Percentiles rank a stretch among this genome's conserved stretches.
phyloP scores from a whole-genome alignment of 257 asterid genomes.

The Phtheirospermum japonicum region DNA sequence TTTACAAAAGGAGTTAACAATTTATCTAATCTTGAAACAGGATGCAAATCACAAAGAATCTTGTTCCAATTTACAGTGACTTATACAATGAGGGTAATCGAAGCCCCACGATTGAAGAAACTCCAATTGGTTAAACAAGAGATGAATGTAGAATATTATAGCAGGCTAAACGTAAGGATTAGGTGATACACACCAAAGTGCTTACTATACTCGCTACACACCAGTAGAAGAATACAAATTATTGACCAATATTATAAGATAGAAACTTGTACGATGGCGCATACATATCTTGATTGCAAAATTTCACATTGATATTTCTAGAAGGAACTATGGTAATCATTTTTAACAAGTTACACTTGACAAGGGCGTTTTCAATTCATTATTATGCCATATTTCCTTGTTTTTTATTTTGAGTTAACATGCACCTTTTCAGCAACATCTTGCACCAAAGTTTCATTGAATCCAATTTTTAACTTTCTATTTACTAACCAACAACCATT shows the following conservation, averaged over 20 bases:
- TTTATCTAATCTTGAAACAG: too few species aligned
- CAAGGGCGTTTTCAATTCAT: constrained; percentile 20
- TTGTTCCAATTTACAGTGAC: too few species aligned
- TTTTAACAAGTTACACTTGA: constrained; percentile 1
- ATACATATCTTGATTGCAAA: too few species aligned
- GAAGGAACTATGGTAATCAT: neutral
- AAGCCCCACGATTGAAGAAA: too few species aligned
- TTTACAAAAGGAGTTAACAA: too few species aligned
- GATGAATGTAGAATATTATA: too few species aligned
- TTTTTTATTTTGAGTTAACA: neutral
- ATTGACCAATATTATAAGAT: neutral
- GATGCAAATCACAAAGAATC: too few species aligned
- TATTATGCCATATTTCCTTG: constrained; percentile 4
- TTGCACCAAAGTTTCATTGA: neutral
- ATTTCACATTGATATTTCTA: neutral
- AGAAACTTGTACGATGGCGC: neutral
- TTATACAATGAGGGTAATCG: too few species aligned
- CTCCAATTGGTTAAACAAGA: too few species aligned
- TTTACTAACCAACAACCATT: neutral
- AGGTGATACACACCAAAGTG: neutral
- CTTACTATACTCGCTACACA: neutral
- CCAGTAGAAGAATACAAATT: neutral
- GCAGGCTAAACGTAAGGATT: neutral
- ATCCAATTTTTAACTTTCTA: neutral
- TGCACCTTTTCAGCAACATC: neutral